These are phyloP conservation scores for Holtermanniella nyarrowii DNA, from an alignment of 768 basidiomycete species.

Conservation along the genomic window DNA sequence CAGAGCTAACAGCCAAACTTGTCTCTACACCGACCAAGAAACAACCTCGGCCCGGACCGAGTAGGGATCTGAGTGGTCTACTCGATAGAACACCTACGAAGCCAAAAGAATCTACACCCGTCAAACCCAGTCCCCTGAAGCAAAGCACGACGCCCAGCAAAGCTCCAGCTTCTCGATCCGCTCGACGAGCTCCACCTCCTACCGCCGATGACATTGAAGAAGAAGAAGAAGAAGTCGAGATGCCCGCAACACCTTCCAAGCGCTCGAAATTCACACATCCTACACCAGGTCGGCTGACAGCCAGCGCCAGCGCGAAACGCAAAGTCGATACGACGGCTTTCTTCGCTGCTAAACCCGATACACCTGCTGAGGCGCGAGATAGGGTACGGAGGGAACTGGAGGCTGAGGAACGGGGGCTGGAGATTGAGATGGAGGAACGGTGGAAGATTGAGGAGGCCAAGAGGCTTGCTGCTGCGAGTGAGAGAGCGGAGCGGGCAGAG, in stretches of 20 bases:
- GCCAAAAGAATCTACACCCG: no score
- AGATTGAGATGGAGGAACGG: background rate
- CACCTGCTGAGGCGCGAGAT: background rate
- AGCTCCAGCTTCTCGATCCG: no score
- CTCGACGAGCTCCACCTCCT: no score
- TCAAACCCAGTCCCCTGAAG: background rate
- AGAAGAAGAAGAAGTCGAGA: no score
- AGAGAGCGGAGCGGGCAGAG: constrained; percentile 1
- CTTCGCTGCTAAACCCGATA: background rate
- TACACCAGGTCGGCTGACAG: no score
- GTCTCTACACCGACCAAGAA: background rate
- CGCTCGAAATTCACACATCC: no score
- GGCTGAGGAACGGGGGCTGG: background rate
- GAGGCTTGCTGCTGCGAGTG: no score
- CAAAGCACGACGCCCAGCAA: background rate
- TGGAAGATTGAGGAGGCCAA: no score
- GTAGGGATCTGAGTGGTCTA: background rate
- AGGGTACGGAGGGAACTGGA: constrained; percentile 3
- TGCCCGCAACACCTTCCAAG: no score
- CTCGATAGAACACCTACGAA: no score
- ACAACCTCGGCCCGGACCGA: background rate
- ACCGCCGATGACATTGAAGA: no score
- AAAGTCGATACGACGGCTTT: background rate
- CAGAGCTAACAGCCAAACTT: background rate
- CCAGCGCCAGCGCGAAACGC: no score